phyloP scores from a whole-genome alignment of 2,329 filamentous ascomycete genomes.

The Atkinsonella texensis region DNA sequence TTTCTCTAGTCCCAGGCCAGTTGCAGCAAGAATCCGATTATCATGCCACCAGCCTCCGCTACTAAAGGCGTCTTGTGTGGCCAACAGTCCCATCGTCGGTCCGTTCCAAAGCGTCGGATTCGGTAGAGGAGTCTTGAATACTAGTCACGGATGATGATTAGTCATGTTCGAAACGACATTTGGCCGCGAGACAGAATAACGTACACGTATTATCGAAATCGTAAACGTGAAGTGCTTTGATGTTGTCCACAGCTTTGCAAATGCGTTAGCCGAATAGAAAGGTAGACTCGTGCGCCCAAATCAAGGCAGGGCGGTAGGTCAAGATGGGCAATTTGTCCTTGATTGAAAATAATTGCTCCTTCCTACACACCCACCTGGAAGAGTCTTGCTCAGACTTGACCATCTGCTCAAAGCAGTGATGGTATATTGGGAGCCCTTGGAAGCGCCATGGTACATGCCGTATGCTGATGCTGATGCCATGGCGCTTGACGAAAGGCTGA shows the following conservation, averaged over 20 bases:
- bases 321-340: background rate
- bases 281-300: no score
- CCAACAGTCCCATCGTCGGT: conserved; percentile 63
- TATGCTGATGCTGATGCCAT: conserved; percentile 30
- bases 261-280: background rate
- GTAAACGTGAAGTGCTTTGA: conserved; percentile 81
- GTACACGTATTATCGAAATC: conserved; percentile 94
- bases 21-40: conserved; percentile 69
- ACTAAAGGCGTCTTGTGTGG: conserved; percentile 62
- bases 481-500: conserved; percentile 16
- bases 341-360: background rate
- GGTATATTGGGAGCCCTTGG: conserved; percentile 33
- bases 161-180: background rate
- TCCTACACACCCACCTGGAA: conserved; percentile 45
- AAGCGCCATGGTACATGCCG: conserved; percentile 24
- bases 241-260: conserved; percentile 43
- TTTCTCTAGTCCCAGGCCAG: conserved; percentile 66
- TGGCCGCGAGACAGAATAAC: conserved; percentile 16
- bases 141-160: conserved; percentile 27
- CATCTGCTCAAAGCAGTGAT: conserved; percentile 70
- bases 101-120: conserved; percentile 81
- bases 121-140: conserved; percentile 84
- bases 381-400: conserved; percentile 63
- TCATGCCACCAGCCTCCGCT: conserved; percentile 98
- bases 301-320: no score